Evolutionary conservation across 768 basidiomycete genomes (phyloP).

Genomic region (Pisolithus sp.): DNA sequence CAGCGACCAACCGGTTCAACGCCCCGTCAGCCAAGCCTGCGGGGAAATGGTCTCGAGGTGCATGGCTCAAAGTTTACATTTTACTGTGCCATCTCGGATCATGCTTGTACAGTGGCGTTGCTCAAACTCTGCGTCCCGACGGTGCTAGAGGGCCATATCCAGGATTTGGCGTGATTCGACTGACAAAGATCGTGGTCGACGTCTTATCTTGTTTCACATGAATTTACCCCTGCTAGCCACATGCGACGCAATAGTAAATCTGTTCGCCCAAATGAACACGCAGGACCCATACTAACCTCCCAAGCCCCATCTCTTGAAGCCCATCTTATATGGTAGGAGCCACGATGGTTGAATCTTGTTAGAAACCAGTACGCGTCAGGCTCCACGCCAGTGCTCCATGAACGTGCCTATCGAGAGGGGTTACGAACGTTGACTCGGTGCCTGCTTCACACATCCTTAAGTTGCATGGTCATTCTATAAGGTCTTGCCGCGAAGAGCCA

Average conservation of each 20-base stretch:
- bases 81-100: neutral
- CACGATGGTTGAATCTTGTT: neutral
- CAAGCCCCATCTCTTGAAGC: too few species aligned
- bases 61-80: neutral
- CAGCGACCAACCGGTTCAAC: neutral
- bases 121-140: too few species aligned
- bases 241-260: neutral
- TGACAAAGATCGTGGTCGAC: neutral
- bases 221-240: neutral
- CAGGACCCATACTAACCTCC: neutral
- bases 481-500: too few species aligned
- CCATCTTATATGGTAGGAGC: neutral
- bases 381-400: neutral
- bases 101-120: neutral
- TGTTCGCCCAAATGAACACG: neutral
- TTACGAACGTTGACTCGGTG: neutral
- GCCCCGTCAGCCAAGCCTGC: neutral
- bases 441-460: neutral
- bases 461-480: too few species aligned
- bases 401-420: neutral
- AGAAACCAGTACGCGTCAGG: neutral
- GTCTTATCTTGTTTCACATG: neutral
- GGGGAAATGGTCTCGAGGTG: neutral
- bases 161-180: too few species aligned
- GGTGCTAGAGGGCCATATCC: too few species aligned